A percentile compares a stretch with the other conserved stretches of the same genome.
Evolutionary conservation across 192 early-diverging fungal genomes (phyloP).

Genomic region (Coemansia sp.): DNA sequence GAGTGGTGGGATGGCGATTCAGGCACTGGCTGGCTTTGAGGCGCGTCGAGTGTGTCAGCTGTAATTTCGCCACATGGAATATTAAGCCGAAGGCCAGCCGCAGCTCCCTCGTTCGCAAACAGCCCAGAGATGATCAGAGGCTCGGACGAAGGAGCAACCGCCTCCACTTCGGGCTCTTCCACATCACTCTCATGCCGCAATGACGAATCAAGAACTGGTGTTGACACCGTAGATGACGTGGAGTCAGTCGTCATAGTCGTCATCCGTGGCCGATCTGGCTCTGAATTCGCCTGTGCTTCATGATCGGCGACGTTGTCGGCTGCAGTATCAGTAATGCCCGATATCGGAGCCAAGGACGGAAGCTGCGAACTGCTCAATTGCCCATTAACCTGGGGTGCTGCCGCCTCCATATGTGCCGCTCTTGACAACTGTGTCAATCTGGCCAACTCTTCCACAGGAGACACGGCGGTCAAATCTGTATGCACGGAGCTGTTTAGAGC

Average conservation of each 20-base stretch:
- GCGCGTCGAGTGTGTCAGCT: neutral
- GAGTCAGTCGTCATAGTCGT: neutral
- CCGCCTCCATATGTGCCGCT: neutral
- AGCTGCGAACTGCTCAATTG: neutral
- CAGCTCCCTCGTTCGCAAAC: neutral
- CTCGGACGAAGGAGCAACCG: neutral
- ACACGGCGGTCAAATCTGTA: neutral
- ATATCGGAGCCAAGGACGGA: neutral
- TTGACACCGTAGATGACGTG: neutral
- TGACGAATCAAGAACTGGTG: neutral
- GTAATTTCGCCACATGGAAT: neutral
- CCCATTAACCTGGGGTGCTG: neutral
- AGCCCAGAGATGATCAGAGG: conserved; percentile 1
- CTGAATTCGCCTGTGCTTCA: neutral
- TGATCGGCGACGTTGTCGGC: neutral
- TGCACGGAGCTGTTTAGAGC: neutral
- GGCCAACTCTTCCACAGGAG: neutral
- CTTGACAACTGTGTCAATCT: neutral
- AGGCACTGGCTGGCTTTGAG: neutral
- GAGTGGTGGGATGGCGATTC: neutral
- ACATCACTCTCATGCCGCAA: neutral
- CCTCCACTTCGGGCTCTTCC: neutral
- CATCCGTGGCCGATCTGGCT: neutral
- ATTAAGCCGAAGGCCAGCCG: neutral
- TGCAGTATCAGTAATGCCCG: neutral